These are phyloP conservation scores for Gastrolobium villosum DNA, from an alignment of 306 rosid species.

Conservation along the genomic window DNA sequence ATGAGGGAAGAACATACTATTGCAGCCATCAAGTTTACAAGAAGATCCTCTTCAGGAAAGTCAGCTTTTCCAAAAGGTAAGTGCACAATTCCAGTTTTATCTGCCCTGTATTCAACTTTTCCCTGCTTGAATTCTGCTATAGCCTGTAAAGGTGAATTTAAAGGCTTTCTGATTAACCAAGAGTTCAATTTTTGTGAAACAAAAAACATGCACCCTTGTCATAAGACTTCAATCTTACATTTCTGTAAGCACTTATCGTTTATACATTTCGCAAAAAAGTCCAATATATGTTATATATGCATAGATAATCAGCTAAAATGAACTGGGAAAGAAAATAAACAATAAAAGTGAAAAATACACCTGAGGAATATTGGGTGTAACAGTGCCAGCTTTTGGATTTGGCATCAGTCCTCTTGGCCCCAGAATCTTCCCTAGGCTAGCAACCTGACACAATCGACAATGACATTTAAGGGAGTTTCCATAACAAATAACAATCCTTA, in stretches of 20 bases:
- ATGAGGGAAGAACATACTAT: slow-evolving; percentile 67
- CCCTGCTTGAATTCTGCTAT: slow-evolving; percentile 98
- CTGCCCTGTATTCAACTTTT: slow-evolving; percentile 96
- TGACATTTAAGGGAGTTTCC: slow-evolving; percentile 40
- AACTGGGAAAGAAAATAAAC: slow-evolving; percentile 19
- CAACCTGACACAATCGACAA: slow-evolving; percentile 74
- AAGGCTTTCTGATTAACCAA: not conserved
- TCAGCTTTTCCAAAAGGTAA: slow-evolving; percentile 90
- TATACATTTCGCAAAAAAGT: slow-evolving; percentile 31
- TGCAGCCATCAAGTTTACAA: slow-evolving; percentile 81
- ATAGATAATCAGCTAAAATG: slow-evolving; percentile 1
- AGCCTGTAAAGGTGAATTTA: slow-evolving; percentile 65
- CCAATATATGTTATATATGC: not conserved
- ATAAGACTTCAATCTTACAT: not conserved
- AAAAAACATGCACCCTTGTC: not conserved
- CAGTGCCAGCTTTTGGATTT: slow-evolving; percentile 99
- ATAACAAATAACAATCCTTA: slow-evolving; percentile 7
- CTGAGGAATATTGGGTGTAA: slow-evolving; percentile 95
- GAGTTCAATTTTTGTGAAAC: not conserved
- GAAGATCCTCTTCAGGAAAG: slow-evolving; percentile 91
- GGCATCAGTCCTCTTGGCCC: slow-evolving; percentile 99
- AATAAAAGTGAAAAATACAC: slow-evolving; percentile 49
- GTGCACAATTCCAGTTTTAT: slow-evolving; percentile 98
- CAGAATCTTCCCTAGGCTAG: slow-evolving; percentile 94
- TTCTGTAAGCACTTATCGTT: not conserved